Conservation (phyloP, 2,329 filamentous ascomycete species). For the Paecilomyces sp. region DNA sequence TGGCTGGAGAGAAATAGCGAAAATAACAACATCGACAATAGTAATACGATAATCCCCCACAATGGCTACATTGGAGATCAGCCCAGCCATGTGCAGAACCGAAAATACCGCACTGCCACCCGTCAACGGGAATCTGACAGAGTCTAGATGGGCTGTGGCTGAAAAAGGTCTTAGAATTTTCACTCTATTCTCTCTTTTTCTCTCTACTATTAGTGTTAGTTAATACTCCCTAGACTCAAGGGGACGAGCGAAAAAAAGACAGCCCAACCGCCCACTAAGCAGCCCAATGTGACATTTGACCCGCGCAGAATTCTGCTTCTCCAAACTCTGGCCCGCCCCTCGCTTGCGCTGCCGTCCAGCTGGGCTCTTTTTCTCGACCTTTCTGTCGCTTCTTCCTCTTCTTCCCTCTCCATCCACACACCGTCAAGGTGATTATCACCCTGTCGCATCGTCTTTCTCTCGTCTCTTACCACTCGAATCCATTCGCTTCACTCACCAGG, state of each 20-base stretch:
- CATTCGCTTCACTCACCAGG: background rate
- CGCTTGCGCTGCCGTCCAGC: background rate
- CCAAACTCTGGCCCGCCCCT: background rate
- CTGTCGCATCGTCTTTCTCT: background rate
- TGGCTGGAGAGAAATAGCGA: too few species aligned
- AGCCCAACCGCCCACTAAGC: background rate
- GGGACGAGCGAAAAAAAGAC: background rate
- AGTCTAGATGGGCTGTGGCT: constrained; percentile 1
- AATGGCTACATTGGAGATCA: too few species aligned
- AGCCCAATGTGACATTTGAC: background rate
- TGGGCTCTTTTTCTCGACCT: background rate
- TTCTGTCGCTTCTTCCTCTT: background rate
- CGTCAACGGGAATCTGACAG: background rate
- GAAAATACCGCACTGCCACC: too few species aligned
- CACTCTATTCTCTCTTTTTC: constrained; percentile 1
- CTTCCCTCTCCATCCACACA: background rate
- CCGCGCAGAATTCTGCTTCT: background rate
- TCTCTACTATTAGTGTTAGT: constrained; percentile 1
- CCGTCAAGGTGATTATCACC: constrained; percentile 1
- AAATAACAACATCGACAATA: too few species aligned
- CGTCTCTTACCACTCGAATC: background rate
- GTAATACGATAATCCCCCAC: too few species aligned
- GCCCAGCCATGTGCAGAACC: too few species aligned
- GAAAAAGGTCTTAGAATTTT: background rate
- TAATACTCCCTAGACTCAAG: too few species aligned